Evolutionary conservation across 768 basidiomycete genomes (phyloP).

Genomic region (Gyrodon lividus): DNA sequence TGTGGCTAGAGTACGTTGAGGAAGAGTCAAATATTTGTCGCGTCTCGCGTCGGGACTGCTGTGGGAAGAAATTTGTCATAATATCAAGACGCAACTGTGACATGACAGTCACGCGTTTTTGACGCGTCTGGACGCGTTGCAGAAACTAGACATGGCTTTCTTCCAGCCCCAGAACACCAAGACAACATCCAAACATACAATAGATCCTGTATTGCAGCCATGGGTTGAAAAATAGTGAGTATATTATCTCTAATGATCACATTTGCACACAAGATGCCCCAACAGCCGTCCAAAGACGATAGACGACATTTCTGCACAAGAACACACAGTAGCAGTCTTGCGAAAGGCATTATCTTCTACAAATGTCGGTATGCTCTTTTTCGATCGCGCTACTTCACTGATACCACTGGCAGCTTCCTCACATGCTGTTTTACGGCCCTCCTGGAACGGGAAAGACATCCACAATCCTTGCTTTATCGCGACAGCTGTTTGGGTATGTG

Average conservation of each 20-base stretch:
- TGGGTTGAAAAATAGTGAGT: conserved; percentile 99
- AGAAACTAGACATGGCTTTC: conserved; percentile 54
- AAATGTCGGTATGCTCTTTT: conserved; percentile 58
- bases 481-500: conserved; percentile 90
- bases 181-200: conserved; percentile 41
- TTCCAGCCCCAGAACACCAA: conserved; percentile 51
- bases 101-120: conserved; percentile 49
- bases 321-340: conserved; percentile 91
- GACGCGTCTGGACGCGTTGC: conserved; percentile 33
- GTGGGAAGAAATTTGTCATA: conserved; percentile 35
- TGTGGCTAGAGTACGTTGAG: conserved; percentile 2
- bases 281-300: conserved; percentile 93
- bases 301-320: conserved; percentile 96
- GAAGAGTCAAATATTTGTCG: conserved; percentile 17
- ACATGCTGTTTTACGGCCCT: conserved; percentile 99
- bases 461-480: conserved; percentile 90
- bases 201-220: conserved; percentile 69
- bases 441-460: conserved; percentile 99
- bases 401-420: conserved; percentile 71
- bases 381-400: background rate
- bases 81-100: conserved; percentile 22
- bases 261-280: conserved; percentile 5
- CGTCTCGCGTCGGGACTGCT: conserved; percentile 21
- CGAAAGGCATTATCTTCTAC: conserved; percentile 87
- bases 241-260: background rate